A percentile compares a stretch with the other conserved stretches of the same genome.
Conservation (phyloP, 257 asterid species). For the Forsythia suspensa region DNA sequence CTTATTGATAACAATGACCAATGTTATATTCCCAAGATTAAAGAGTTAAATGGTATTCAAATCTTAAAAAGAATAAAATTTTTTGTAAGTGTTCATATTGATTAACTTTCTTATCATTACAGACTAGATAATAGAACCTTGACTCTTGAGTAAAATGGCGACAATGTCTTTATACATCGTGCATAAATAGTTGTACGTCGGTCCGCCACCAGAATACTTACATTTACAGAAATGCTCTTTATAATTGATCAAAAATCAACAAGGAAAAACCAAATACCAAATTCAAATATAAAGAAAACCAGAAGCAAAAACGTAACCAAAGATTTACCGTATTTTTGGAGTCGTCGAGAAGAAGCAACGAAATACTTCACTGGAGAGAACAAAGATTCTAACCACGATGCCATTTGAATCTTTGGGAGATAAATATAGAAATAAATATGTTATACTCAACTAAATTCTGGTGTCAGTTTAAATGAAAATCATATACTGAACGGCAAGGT, state of each 20-base stretch:
- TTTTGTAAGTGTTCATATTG: not conserved
- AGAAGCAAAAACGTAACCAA: not conserved
- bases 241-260: not conserved
- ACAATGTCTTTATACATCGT: not conserved
- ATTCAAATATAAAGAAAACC: not conserved
- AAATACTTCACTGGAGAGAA: conserved; percentile 40
- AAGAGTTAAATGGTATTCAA: not conserved
- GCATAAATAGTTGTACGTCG: not conserved
- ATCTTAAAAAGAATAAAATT: not conserved
- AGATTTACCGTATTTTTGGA: conserved; percentile 55
- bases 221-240: not conserved
- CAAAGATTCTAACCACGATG: conserved; percentile 50
- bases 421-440: not conserved
- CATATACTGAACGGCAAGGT: not conserved
- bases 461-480: not conserved
- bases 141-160: not conserved
- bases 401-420: conserved; percentile 28
- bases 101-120: not conserved
- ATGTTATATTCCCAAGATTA: not conserved
- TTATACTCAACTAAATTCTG: not conserved
- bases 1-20: not conserved
- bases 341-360: conserved; percentile 40
- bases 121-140: not conserved
- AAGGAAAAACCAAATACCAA: not conserved
- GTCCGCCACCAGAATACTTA: not conserved